Base-by-base conservation (phyloP, 2,329 filamentous ascomycete species). In the Daldinia sp. region DNA sequence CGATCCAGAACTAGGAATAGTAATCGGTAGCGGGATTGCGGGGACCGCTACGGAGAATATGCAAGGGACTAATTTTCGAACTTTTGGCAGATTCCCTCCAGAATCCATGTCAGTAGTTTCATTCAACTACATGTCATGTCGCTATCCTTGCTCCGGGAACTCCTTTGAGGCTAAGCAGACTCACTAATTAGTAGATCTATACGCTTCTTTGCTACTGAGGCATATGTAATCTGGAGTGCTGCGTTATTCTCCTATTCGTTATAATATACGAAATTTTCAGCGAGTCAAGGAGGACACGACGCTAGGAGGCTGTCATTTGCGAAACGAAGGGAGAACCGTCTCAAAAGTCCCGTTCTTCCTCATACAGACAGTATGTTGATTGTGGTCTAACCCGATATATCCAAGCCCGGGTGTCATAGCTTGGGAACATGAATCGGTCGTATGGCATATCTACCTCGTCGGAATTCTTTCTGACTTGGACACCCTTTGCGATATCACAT, bases 311-410 rank as follows among this genome's bases (percentile, higher is more conserved):
- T 48, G 41, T 46, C 55, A 26, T 57, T 54, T 57, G 23, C 59
- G 50, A 65, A 53, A 42, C 63, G 23, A 65, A 63, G 28, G 63
- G 53, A 63, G 28, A 55, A 56, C 62, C 46, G 53, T n/a, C 28
- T 23, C 63, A 68, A 71, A 71, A 71, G 68, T 71, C 65, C 68
- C 68, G 6, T 46, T 63, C 59, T 71, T 71, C 68, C 68, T 42
- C 55, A 71, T 66, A 64, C 65, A 23, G 20, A 23, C 20, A 23
- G 20, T 2, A 23, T 23, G 65, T 68, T 62, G 35, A 68, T 54
- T 35, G 37, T 26, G 20, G 50, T 50, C 60, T 65, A 62, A 51
- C 60, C 63, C 39, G 12, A 61, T 61, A 51, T 44, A 58, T 51
- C 46, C 26, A 42, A 30, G 13, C 12, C 13, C 20, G 44, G 23